These are phyloP conservation scores for Drechmeria coniospora DNA, from an alignment of 2,329 filamentous ascomycete genomes.

Conservation along the genomic window DNA sequence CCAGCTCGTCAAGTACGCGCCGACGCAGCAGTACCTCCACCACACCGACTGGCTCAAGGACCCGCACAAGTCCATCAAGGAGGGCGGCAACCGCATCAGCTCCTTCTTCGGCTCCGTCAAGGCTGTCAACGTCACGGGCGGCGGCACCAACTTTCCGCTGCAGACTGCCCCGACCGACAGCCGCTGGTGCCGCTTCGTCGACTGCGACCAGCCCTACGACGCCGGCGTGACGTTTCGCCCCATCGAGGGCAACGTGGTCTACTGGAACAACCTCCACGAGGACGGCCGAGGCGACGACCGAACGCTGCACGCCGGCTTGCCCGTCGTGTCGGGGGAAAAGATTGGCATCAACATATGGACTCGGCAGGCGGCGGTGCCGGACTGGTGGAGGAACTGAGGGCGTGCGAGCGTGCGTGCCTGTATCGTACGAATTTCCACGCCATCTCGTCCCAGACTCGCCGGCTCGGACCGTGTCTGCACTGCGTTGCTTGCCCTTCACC, in stretches of 20 bases:
- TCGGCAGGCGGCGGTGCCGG: conserved; percentile 22
- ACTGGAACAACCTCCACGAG: conserved; percentile 28
- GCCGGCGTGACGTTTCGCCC: conserved; percentile 32
- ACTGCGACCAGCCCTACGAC: conserved; percentile 32
- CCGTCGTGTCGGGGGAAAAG: conserved; percentile 29
- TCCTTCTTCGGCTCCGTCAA: conserved; percentile 34
- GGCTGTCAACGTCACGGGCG: conserved; percentile 25
- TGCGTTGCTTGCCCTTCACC: no score
- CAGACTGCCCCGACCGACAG: conserved; percentile 20
- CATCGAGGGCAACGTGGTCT: conserved; percentile 30
- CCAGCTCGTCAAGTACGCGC: conserved; percentile 30
- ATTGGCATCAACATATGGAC: conserved; percentile 39
- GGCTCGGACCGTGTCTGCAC: no score
- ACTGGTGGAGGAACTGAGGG: no score
- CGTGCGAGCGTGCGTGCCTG: no score
- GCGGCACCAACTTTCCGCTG: conserved; percentile 33
- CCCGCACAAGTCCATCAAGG: conserved; percentile 19
- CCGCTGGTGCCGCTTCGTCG: conserved; percentile 27
- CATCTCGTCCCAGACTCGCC: no score
- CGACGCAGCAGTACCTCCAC: conserved; percentile 29
- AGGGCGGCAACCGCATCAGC: conserved; percentile 27
- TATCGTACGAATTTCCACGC: no score
- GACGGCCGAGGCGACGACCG: conserved; percentile 25
- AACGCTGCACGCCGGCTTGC: conserved; percentile 30
- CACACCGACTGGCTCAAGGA: conserved; percentile 37